Conservation (phyloP, 1,139 yeast genomes). For the Komagataea norvegica region DNA sequence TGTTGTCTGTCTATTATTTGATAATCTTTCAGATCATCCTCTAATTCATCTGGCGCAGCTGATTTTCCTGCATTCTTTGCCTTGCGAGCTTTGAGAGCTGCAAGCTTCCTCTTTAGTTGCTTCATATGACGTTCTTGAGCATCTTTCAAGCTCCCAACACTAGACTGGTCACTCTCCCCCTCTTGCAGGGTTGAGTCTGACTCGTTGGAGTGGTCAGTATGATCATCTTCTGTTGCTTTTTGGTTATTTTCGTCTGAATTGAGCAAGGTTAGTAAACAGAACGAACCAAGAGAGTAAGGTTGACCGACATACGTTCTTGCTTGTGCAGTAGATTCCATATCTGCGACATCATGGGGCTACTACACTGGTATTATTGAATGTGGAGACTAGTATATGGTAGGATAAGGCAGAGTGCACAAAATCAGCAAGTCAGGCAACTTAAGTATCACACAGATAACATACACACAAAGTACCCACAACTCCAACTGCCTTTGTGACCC, state of each 20-base stretch:
- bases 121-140: neutral
- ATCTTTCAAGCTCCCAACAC: neutral
- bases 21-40: too few relatives aligned
- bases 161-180: neutral
- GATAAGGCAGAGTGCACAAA: too few relatives aligned
- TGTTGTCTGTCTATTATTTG: too few relatives aligned
- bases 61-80: too few relatives aligned
- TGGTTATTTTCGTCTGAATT: neutral
- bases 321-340: constrained; percentile 10
- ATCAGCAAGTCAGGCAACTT: too few relatives aligned
- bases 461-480: too few relatives aligned
- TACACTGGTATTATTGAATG: too few relatives aligned
- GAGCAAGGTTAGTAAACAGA: neutral
- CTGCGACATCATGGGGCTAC: constrained; percentile 11
- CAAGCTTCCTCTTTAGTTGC: neutral
- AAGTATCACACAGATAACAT: too few relatives aligned
- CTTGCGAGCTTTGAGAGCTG: neutral
- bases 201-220: neutral
- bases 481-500: neutral
- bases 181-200: neutral
- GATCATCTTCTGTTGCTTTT: neutral
- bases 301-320: neutral
- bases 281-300: too few relatives aligned
- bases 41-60: too few relatives aligned
- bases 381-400: neutral